phyloP scores from a whole-genome alignment of 108 stramenopile species.

The Pseudonitzschia delicatissima region DNA sequence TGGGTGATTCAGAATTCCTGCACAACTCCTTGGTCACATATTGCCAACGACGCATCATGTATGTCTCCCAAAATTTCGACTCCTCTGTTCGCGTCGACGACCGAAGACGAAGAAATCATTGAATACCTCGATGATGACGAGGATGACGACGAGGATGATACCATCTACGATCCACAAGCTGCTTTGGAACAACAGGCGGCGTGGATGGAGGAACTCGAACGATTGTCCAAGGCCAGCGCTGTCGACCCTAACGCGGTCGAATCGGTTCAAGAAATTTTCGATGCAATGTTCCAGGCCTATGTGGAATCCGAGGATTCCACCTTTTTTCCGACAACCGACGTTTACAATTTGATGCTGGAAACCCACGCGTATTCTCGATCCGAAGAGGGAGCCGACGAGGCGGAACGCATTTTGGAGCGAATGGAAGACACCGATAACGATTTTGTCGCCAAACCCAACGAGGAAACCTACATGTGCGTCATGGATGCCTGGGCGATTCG shows the following conservation, averaged over 20 bases:
- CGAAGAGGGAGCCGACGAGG: conserved; percentile 23
- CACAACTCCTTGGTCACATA: too few relatives aligned
- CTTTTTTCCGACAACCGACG: conserved; percentile 24
- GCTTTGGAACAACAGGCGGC: conserved; percentile 19
- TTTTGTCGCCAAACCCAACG: conserved; percentile 29
- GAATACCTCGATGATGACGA: conserved; percentile 18
- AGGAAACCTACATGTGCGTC: conserved; percentile 34
- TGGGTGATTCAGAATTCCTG: background rate
- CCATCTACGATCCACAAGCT: background rate
- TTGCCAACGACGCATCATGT: too few relatives aligned
- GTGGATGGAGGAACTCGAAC: conserved; percentile 23
- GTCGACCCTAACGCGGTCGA: conserved; percentile 15
- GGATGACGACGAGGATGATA: conserved; percentile 6
- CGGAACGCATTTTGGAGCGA: conserved; percentile 25
- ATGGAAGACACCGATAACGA: conserved; percentile 34
- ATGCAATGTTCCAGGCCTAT: conserved; percentile 39
- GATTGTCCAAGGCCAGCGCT: conserved; percentile 10
- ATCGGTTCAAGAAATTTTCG: conserved; percentile 36
- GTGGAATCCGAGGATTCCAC: conserved; percentile 23
- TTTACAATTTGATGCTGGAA: conserved; percentile 44
- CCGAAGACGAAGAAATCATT: conserved; percentile 4
- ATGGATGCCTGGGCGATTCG: conserved; percentile 49
- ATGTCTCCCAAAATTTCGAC: too few relatives aligned
- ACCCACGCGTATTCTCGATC: conserved; percentile 30
- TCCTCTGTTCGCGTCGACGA: background rate